Evolutionary conservation across 805 yeast species (phyloP).

Genomic region (Kluyveromyces siamensis): DNA sequence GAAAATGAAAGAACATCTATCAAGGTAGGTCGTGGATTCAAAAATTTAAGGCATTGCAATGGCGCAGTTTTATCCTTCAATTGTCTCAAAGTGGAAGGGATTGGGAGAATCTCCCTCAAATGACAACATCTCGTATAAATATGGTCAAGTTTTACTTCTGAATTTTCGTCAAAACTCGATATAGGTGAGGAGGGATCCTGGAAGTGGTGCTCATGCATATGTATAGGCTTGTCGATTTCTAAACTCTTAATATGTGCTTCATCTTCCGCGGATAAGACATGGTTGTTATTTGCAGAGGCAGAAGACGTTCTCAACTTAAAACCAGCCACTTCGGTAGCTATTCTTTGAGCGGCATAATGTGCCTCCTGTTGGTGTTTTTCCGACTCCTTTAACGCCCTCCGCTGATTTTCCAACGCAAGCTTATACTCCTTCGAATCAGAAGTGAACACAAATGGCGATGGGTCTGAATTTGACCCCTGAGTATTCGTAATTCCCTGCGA

Average conservation of each 20-base stretch:
- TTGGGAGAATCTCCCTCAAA: conserved; percentile 82
- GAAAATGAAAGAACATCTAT: conserved; percentile 82
- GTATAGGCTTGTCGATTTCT: conserved; percentile 68
- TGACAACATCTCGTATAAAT: conserved; percentile 92
- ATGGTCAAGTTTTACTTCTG: conserved; percentile 39
- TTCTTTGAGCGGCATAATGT: conserved; percentile 57
- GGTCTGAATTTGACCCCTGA: not conserved
- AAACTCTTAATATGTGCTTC: conserved; percentile 22
- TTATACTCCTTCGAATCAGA: conserved; percentile 37
- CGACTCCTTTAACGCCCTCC: conserved; percentile 46
- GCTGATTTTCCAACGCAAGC: conserved; percentile 52
- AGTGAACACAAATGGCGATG: conserved; percentile 11
- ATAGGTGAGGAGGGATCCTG: conserved; percentile 21
- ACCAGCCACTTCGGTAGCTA: conserved; percentile 54
- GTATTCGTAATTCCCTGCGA: conserved; percentile 59
- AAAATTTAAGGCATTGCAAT: conserved; percentile 55
- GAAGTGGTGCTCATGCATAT: conserved; percentile 49
- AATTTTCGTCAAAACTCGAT: conserved; percentile 24
- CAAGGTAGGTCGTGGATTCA: conserved; percentile 85
- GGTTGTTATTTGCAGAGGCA: conserved; percentile 2
- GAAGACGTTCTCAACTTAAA: conserved; percentile 27
- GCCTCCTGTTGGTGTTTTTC: conserved; percentile 71
- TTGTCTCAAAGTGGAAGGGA: conserved; percentile 80
- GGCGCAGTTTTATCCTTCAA: conserved; percentile 72
- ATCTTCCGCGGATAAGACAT: conserved; percentile 8